Evolutionary conservation across 345 rosid genomes (phyloP), one percentile per base, ranked within the genome.

Genomic region (Aethionema arabicum): DNA sequence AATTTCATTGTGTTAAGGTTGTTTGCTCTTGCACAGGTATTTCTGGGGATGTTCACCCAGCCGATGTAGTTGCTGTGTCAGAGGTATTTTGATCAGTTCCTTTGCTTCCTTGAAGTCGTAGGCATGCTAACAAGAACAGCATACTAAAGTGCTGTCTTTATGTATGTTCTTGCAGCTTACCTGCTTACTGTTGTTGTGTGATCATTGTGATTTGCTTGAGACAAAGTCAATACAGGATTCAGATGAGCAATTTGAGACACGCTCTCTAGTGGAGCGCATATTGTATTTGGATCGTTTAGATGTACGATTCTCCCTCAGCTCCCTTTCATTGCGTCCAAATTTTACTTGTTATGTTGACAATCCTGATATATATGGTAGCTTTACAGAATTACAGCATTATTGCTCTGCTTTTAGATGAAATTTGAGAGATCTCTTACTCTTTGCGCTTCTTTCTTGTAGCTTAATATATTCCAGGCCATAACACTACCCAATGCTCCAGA

Each of bases 401-500:
- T 35, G 11, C 31, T 56, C 48, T 38, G 11, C 39, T 14, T 0
- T 14, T 29, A 9, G 32, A 16, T 54, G 43, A 37, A 36, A 41
- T 32, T 41, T 3, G 11, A 32, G 44, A 5, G 29, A 11, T 59
- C 52, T 32, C 46, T 60, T 52, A 0, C 14, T 52, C 16, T 27
- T 4, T 33, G 35, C 8, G n/a, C 50, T 37, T 72, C 50, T 63
- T 39, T 74, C 51, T 66, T 74, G 70, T 72, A 92, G 98, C 79
- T 84, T 16, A 87, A 90, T 72, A 68, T 93, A 54, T 93, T 90
- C 77, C 87, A 63, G 52, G 99, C 96, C 16, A 71, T 87, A 63
- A 87, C 97, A 33, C 70, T 80, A 70, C 88, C 95, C 7, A 82
- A 84, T 63, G 97, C 97, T 66, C 95, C 96, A 37, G 78, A 70